Conservation (phyloP, 164 flowering plant genomes). For the Litsea cubeba region DNA sequence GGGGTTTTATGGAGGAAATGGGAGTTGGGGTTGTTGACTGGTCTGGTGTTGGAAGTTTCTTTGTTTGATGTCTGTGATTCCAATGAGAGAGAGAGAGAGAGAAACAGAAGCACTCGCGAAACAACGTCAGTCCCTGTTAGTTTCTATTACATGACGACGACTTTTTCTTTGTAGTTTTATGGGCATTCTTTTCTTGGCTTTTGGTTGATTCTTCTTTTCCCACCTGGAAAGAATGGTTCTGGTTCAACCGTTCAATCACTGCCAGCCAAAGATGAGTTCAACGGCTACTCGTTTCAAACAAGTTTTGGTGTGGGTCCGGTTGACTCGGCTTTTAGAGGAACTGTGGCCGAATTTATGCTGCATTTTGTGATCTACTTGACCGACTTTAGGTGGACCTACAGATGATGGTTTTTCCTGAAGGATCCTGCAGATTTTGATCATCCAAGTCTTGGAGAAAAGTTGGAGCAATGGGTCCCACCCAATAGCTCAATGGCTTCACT, state of each 20-base stretch:
- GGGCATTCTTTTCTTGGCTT: background rate
- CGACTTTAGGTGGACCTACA: too few species aligned
- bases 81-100: background rate
- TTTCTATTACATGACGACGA: background rate
- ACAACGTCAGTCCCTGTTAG: too few species aligned
- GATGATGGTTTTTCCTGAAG: too few species aligned
- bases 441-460: too few species aligned
- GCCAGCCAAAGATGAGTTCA: background rate
- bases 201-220: background rate
- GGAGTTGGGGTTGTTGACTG: slow-evolving; percentile 11
- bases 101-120: background rate
- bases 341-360: background rate
- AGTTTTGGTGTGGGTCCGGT: too few species aligned
- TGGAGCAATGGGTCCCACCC: too few species aligned
- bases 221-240: background rate
- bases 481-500: too few species aligned
- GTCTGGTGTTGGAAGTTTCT: slow-evolving; percentile 6
- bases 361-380: background rate
- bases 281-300: background rate
- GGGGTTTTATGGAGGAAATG: background rate
- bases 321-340: background rate
- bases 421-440: too few species aligned
- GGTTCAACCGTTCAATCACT: background rate
- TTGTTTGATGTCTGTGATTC: background rate
- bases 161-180: background rate